Base-by-base conservation (phyloP, 225 moss, liverwort and hornwort species). In the Thuidium tamariscinum region DNA sequence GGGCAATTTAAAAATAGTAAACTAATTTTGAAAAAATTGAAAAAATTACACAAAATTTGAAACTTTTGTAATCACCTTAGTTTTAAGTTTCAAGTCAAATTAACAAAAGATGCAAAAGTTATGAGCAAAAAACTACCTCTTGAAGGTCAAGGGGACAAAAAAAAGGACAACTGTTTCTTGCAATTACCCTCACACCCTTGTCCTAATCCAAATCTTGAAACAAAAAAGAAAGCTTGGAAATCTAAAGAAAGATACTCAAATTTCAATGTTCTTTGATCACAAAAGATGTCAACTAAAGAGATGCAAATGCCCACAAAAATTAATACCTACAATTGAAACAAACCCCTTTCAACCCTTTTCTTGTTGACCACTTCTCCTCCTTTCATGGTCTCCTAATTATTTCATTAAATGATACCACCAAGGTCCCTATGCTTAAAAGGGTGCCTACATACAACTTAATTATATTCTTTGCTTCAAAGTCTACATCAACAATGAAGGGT, bases 301-400 rank as follows among this genome's bases (percentile, higher is more conserved):
- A 76, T 34, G 60, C 2, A 44, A 55, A 37, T 77, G 18, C 23
- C 23, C 41, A 11, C 15, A 32, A 27, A 71, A 70, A 70, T 68
- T 27, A 46, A 48, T 62, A 96, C 96, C 95, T 96, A 90, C 60
- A 96, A 83, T 48, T 93, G 90, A 22, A 92, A 92, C 17, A 96
- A 87, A 79, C 96, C 94, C 87, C 92, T 88, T 89, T 95, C 96
- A 78, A 91, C 93, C 63, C 96, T 90, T 88, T 95, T 96, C 71
- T 88, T 92, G 87, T 95, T 96, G 37, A 96, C 96, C 41, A 95
- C 93, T 87, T 93, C 90, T 83, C 88, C 95, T 88, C 96, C 95
- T 72, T 91, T 90, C 34, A 94, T 4, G 15, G 96, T 96, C 84
- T 96, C 95, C 56, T 94, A 86, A 83, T 94, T 94, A 66, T 65